Evolutionary conservation across 2,329 filamentous ascomycete genomes (phyloP).

Genomic region (Hymenoscyphus fructigenus): DNA sequence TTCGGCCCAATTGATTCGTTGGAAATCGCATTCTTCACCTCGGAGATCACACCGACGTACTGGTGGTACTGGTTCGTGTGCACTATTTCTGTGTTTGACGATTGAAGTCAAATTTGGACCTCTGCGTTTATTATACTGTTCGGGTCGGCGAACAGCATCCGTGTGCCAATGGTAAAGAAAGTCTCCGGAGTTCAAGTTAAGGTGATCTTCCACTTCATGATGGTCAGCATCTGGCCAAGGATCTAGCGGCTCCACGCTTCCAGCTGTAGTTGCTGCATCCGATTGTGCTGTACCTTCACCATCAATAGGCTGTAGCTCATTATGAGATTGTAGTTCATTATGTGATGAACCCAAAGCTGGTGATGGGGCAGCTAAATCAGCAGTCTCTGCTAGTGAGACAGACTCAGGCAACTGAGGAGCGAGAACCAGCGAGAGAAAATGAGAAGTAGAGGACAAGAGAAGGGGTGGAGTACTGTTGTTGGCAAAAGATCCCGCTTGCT

Average conservation of each 20-base stretch:
- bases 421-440: conserved; percentile 2
- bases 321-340: neutral
- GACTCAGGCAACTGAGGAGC: neutral
- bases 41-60: conserved; percentile 47
- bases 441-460: conserved; percentile 22
- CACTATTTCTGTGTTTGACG: neutral
- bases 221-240: conserved; percentile 31
- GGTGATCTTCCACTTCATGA: conserved; percentile 36
- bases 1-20: conserved; percentile 57
- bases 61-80: conserved; percentile 23
- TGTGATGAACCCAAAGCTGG: neutral
- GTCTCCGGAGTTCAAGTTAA: conserved; percentile 49
- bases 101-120: neutral
- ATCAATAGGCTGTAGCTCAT: conserved; percentile 4
- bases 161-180: conserved; percentile 51
- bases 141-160: conserved; percentile 5
- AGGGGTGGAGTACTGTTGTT: conserved; percentile 33
- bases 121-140: conserved; percentile 2
- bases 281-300: conserved; percentile 7
- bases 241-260: conserved; percentile 4
- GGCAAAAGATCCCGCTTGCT: conserved; percentile 21
- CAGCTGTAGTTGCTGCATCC: conserved; percentile 5
- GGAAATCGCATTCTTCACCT: conserved; percentile 58
- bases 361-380: conserved; percentile 7
- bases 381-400: neutral